These are phyloP conservation scores for Penicillium steckii DNA, from an alignment of 495 filamentous ascomycete genomes.

Conservation along the genomic window DNA sequence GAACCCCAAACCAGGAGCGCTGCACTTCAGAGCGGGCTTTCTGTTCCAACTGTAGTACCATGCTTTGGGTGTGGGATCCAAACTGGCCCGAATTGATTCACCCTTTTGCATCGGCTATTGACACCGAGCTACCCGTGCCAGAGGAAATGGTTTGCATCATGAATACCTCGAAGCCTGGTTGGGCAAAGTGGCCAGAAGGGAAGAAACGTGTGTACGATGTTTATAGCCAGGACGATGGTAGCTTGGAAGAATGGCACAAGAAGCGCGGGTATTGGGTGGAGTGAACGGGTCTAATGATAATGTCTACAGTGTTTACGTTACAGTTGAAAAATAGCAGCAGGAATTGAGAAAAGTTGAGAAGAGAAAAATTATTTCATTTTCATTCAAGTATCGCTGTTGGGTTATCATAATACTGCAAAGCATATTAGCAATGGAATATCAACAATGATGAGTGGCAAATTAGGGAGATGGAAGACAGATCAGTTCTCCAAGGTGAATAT, in stretches of 20 bases:
- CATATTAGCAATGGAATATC: conserved; percentile 21
- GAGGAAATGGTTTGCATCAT: conserved; percentile 54
- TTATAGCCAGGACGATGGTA: conserved; percentile 36
- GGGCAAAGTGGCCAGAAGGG: conserved; percentile 52
- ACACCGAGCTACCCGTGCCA: conserved; percentile 50
- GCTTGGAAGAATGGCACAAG: conserved; percentile 55
- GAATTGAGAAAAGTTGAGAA: background rate
- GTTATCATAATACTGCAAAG: conserved; percentile 19
- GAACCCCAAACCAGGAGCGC: conserved; percentile 39
- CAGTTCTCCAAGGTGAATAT: conserved; percentile 97
- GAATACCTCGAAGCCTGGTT: conserved; percentile 47
- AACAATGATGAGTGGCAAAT: conserved; percentile 15
- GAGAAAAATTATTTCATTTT: conserved; percentile 1
- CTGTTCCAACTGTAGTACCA: conserved; percentile 51
- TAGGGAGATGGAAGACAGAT: conserved; percentile 37
- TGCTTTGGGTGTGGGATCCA: conserved; percentile 50
- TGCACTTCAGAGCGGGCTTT: conserved; percentile 52
- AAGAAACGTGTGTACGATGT: conserved; percentile 45
- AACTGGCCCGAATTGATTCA: conserved; percentile 57
- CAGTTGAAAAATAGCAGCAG: background rate
- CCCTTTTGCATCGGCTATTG: conserved; percentile 57
- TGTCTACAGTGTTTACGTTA: background rate
- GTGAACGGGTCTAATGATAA: background rate
- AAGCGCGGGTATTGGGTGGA: conserved; percentile 37
- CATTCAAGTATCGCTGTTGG: conserved; percentile 6